Evolutionary conservation across 768 basidiomycete genomes (phyloP), one percentile per base, ranked within the genome.

Genomic region (Gelatoporia subvermispora): DNA sequence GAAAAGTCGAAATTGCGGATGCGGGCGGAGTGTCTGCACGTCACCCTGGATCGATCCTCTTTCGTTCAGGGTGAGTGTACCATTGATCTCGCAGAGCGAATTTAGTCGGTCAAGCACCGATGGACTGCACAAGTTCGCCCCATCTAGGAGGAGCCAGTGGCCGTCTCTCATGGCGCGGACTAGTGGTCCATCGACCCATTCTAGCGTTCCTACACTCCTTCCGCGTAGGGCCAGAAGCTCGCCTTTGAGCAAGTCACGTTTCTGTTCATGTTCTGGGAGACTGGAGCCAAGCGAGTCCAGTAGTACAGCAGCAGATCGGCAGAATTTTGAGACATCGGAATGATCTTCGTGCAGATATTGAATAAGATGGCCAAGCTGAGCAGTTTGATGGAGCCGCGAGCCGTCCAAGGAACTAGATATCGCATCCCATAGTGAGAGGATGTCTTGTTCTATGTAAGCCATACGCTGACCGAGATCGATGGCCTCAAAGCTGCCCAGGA

Each of bases 71-170:
- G 82, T 81, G 28, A 99, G 69, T 2, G 71, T 73, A 3, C 96
- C 96, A 46, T 86, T 75, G 11, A 77, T 76, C 68, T 99, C 96
- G 64, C 95, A 97, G 9, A 99, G 81, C 24, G 93, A 93, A 66
- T 99, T 99, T 35, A 99, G 80, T 31, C 96, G 81, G 68, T 99
- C 96, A 18, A 99, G 79, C 15, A 99, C 93, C 11, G 96, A 95
- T 2, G 95, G 84, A 52, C 81, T 94, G 70, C 96, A 99, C 16
- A 93, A 75, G 60, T 99, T 99, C 38, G 96, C 94, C 47, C 84
- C 86, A 54, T 96, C 92, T 47, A 99, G 76, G 38, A 96, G 70
- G 39, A 95, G 69, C 94, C 96, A 98, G 58, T 85, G 75, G 3
- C 96, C 96, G 9, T 73, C 68, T 62, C 85, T 89, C 72, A 98